Conservation (phyloP, 768 basidiomycete species). For the Vararia minispora region DNA sequence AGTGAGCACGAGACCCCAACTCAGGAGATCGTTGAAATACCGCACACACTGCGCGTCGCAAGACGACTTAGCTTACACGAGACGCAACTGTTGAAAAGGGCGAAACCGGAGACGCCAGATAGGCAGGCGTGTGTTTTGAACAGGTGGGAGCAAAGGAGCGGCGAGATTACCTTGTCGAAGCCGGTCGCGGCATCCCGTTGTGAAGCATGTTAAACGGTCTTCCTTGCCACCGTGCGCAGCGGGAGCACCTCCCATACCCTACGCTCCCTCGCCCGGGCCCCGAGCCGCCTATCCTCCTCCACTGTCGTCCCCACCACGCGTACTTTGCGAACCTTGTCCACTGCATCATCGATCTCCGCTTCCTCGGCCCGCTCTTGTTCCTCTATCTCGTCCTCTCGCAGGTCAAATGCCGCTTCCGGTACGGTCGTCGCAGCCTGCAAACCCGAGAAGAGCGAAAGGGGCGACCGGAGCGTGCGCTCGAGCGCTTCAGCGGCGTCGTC, state of each 20-base stretch:
- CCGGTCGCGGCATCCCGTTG: too few relatives aligned
- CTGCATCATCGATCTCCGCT: conserved; percentile 67
- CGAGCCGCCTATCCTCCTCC: conserved; percentile 23
- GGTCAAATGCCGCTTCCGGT: conserved; percentile 27
- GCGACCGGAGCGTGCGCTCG: conserved; percentile 45
- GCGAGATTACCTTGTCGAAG: too few relatives aligned
- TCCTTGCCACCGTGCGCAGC: conserved; percentile 28
- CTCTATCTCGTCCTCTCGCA: conserved; percentile 66
- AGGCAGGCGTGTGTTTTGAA: too few relatives aligned
- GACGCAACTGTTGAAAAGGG: too few relatives aligned
- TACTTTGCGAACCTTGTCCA: conserved; percentile 42
- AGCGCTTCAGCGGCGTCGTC: conserved; percentile 63
- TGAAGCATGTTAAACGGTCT: too few relatives aligned
- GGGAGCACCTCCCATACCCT: conserved; percentile 38
- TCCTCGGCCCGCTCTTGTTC: conserved; percentile 75
- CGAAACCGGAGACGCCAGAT: too few relatives aligned
- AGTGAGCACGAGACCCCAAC: too few relatives aligned
- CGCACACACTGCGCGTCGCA: too few relatives aligned
- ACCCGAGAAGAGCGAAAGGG: conserved; percentile 43
- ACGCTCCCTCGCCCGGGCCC: conserved; percentile 28
- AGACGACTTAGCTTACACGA: too few relatives aligned
- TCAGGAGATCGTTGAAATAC: too few relatives aligned
- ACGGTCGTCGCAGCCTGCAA: conserved; percentile 15
- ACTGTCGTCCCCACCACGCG: conserved; percentile 40
- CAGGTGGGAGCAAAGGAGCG: too few relatives aligned